A percentile compares a stretch with the other conserved stretches of the same genome.
Evolutionary conservation across 163 green algal genomes (phyloP).

Genomic region (Scenedesmus sp.): DNA sequence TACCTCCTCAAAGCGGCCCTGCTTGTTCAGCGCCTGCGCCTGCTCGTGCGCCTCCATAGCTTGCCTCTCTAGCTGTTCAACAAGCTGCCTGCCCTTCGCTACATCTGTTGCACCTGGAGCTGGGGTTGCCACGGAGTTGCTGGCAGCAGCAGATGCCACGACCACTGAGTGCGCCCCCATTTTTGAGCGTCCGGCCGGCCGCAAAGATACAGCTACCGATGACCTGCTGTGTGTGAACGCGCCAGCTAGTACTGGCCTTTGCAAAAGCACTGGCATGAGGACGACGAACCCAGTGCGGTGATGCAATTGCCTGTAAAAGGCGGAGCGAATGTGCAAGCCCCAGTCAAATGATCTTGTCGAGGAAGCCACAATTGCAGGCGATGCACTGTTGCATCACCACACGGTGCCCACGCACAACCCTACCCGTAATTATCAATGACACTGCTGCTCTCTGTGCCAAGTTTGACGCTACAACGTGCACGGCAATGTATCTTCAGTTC

Average conservation of each 20-base stretch:
- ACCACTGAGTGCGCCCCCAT: conserved; percentile 76
- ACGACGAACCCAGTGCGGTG: background rate
- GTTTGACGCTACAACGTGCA: background rate
- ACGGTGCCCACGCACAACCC: background rate
- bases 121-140: conserved; percentile 74
- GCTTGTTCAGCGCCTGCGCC: conserved; percentile 66
- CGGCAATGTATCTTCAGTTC: background rate
- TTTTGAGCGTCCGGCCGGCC: background rate
- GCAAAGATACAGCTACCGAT: background rate
- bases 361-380: background rate
- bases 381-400: background rate
- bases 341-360: background rate
- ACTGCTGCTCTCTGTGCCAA: background rate
- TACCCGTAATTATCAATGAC: background rate
- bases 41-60: conserved; percentile 52
- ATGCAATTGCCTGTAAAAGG: background rate
- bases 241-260: background rate
- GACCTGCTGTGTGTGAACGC: background rate
- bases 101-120: background rate
- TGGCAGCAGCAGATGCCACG: conserved; percentile 85
- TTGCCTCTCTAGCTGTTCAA: conserved; percentile 51
- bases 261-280: background rate
- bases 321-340: too few species aligned
- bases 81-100: background rate
- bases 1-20: conserved; percentile 55